Conservation (phyloP, 768 basidiomycete species). For the Russula vinacea region DNA sequence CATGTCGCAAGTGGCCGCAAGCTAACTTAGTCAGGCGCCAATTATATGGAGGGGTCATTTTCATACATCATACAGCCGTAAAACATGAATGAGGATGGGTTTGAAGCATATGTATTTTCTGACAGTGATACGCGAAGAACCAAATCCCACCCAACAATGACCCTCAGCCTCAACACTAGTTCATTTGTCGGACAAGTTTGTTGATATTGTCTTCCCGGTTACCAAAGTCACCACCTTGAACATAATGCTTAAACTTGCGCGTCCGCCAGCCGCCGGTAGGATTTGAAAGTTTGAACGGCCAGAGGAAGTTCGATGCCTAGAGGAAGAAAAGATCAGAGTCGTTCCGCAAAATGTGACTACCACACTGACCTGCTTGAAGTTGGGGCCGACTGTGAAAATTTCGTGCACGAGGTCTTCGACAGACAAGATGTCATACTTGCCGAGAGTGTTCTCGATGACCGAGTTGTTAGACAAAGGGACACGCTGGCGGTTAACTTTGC, state of each 20-base stretch:
- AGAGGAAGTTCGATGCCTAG: conserved; percentile 88
- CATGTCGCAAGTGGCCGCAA: neutral
- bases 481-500: conserved; percentile 96
- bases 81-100: conserved; percentile 22
- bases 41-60: neutral
- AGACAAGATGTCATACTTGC: conserved; percentile 93
- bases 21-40: neutral
- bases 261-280: conserved; percentile 97
- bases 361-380: conserved; percentile 90
- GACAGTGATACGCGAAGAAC: conserved; percentile 33
- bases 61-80: conserved; percentile 21
- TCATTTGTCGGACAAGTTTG: conserved; percentile 95
- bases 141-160: conserved; percentile 19
- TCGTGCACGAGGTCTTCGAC: conserved; percentile 98
- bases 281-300: conserved; percentile 99
- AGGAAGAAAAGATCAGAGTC: neutral
- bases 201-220: conserved; percentile 97
- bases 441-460: conserved; percentile 86
- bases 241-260: conserved; percentile 96
- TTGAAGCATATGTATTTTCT: conserved; percentile 33
- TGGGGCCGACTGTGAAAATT: conserved; percentile 90
- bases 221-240: conserved; percentile 96
- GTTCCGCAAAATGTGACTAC: neutral
- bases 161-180: conserved; percentile 43
- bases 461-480: conserved; percentile 93